Conservation (phyloP, 2,329 filamentous ascomycete genomes). For the Diaporthe citriasiana region DNA sequence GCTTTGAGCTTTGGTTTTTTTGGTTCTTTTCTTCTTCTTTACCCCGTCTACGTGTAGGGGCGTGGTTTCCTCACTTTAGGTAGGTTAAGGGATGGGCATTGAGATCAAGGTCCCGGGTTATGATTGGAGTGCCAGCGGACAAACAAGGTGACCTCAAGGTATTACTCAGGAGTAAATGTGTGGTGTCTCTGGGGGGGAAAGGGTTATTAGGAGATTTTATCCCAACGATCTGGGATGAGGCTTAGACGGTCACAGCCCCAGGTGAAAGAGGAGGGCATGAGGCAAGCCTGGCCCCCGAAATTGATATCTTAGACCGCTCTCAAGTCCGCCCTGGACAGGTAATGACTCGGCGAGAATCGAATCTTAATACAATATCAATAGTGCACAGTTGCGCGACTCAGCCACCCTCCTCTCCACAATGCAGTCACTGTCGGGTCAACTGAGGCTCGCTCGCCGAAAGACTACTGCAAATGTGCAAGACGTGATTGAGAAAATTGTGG, state of each 20-base stretch:
- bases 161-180: conserved; percentile 14
- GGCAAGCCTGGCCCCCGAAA: conserved; percentile 4
- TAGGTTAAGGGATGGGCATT: not conserved
- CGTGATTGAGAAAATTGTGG: no score
- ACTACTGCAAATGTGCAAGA: not conserved
- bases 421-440: not conserved
- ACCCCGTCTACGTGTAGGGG: not conserved
- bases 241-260: not conserved
- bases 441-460: not conserved
- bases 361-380: conserved; percentile 16
- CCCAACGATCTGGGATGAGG: not conserved
- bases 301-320: conserved; percentile 24
- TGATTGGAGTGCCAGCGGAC: conserved; percentile 1
- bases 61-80: not conserved
- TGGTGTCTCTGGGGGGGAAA: conserved; percentile 1
- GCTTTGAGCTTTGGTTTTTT: not conserved
- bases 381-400: conserved; percentile 17
- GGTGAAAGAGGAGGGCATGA: conserved; percentile 13
- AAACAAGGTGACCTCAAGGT: not conserved
- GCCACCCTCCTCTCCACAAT: not conserved
- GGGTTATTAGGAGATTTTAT: not conserved
- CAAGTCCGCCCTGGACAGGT: conserved; percentile 3
- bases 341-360: conserved; percentile 31
- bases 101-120: not conserved
- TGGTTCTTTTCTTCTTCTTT: not conserved